Evolutionary conservation across 768 basidiomycete genomes (phyloP), one percentile per base, ranked within the genome.

Genomic region (Tephrocybe sp.): DNA sequence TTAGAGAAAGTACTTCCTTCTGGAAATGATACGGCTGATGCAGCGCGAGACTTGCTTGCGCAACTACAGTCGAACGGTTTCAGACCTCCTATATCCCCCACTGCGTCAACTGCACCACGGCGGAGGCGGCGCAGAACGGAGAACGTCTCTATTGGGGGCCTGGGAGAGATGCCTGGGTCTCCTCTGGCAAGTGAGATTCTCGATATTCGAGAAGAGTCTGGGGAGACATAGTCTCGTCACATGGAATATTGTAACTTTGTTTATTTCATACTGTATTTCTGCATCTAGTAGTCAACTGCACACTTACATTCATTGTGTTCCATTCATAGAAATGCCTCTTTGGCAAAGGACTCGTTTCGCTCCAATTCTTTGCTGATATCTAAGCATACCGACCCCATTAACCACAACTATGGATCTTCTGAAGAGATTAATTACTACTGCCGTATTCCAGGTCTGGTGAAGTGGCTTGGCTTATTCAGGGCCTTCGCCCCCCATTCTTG

Each of bases 41-140:
- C 80, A 40, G 91, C 91, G 4, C 79, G 79, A 44, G 82, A 86
- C 56, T 87, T 93, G 86, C 64, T 92, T 46, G 86, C 86, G 6
- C 79, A 76, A 31, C 74, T 92, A 24, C 77, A 92, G 64, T 80
- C 84, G 5, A 80, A 85, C 54, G 89, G 86, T 0, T 89, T 89
- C 63, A 70, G 75, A 48, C 64, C 66, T 11, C 73, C 82, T 9
- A 66, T 73, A 15, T 76, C 83, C 8, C 78, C 82, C n/a, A 72
- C 76, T 15, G 59, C 69, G 26, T 54, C 70, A 5, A 51, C 60
- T n/a, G 57, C 69, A 9, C 73, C 71, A 55, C 64, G 78, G 51
- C 56, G 69, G 31, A 60, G 73, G 36, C 62, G 73, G 55, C 67
- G 72, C 40, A 64, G 69, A 51, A 68, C 64, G 32, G 69, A 69